These are phyloP conservation scores for Rubia tinctorum DNA, from an alignment of 305 asterid genomes.

Conservation along the genomic window DNA sequence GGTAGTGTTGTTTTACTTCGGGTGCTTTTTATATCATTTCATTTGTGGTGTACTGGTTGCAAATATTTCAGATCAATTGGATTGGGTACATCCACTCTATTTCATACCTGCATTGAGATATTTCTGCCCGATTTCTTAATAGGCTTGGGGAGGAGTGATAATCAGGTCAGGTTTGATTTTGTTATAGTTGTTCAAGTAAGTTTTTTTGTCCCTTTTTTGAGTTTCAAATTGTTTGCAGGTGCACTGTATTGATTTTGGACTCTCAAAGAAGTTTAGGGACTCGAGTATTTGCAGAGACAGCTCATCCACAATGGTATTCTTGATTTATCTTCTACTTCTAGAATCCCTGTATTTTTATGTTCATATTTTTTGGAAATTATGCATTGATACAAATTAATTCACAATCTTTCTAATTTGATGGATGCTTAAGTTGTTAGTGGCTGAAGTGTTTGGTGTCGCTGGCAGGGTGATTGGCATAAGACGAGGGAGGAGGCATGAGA, in stretches of 20 bases:
- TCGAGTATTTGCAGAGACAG: conserved; percentile 65
- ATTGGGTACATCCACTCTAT: conserved; percentile 69
- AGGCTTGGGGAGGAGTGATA: conserved; percentile 87
- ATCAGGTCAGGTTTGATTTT: conserved; percentile 46
- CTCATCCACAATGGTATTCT: no score
- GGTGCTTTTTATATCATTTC: not conserved
- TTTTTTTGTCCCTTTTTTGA: conserved; percentile 14
- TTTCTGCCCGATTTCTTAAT: conserved; percentile 83
- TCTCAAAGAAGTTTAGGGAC: conserved; percentile 85
- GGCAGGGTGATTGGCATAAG: no score
- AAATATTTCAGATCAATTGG: conserved; percentile 58
- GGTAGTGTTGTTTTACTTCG: conserved; percentile 32
- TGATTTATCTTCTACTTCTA: no score
- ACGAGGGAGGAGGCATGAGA: conserved; percentile 35
- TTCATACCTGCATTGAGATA: conserved; percentile 84
- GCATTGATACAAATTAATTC: no score
- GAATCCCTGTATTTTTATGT: no score
- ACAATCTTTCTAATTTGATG: no score
- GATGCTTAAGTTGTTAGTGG: no score
- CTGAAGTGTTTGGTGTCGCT: no score
- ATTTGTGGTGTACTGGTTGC: not conserved
- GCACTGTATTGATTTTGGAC: conserved; percentile 78
- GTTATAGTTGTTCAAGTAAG: conserved; percentile 6
- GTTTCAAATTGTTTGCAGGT: conserved; percentile 41
- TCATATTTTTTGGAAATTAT: no score